Evolutionary conservation across 1,139 yeast genomes (phyloP), one percentile per base, ranked within the genome.

Genomic region (Geotrichum reessii): DNA sequence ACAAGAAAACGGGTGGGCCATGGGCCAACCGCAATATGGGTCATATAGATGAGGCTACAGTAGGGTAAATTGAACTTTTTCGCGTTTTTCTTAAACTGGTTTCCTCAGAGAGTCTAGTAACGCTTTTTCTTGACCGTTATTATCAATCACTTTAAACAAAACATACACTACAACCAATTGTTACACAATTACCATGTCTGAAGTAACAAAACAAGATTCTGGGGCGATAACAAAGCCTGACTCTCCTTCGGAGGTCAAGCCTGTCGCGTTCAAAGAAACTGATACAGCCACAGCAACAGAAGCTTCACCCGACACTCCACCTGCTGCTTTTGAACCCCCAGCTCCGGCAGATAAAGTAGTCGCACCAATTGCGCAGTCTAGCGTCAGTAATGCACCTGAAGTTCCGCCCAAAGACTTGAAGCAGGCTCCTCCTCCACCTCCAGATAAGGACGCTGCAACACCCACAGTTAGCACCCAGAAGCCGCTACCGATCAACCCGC

Each of bases 401-500:
- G 42, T 37, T 6, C 42, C 42, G 42, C 42, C 42, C 3, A 37
- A 37, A 37, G 42, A 37, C 17, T 19, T n/a, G n/a, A 3, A 37
- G 42, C 17, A 17, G 5, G 6, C 42, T 2, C 42, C 42, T 14
- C 42, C 42, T 6, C 42, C 42, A 37, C 14, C n/a, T 12, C 42
- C 42, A 7, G 42, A 37, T 19, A 37, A 37, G 17, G 42, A 37
- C 42, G n/a, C 17, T 3, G 3, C 42, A n/a, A 19, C n/a, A n/a
- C 42, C 42, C 42, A 14, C n/a, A 5, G 42, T 7, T 2, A 19
- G 42, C n/a, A 37, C 7, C 5, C 42, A 37, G 17, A 37, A 37
- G 17, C 54, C 47, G 3, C 54, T 48, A 11, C 54, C 54, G 7
- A 52, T 42, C 17, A 52, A 53, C 42, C 52, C 55, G 12, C 59